Evolutionary conservation across 768 basidiomycete genomes (phyloP), one percentile per base, ranked within the genome.

Genomic region (Melanogaster broomeanus): DNA sequence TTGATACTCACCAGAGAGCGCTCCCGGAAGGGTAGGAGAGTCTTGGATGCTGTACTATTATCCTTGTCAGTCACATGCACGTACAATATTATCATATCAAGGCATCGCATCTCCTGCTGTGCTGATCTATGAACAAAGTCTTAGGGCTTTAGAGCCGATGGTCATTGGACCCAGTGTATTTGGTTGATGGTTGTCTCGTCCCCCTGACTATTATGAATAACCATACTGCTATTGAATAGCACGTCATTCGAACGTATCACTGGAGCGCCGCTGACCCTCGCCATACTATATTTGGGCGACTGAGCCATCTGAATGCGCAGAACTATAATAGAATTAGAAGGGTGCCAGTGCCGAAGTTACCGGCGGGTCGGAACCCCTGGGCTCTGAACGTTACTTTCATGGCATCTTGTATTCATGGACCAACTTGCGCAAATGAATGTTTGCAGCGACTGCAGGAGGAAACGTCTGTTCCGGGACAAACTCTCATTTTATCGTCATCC

Each of bases 1-100:
- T 24, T 56, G 50, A 69, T 62, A 47, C 60, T 52, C 52, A 52
- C 66, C 48, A 54, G 33, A 48, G 50, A 47, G 31, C 39, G 40
- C 25, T 39, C 52, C 54, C 53, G 50, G 60, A 56, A 53, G 52
- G 50, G 58, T 54, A 57, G 50, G 45, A 52, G 55, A 47, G 52
- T 52, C 49, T 61, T 52, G 51, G 45, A 45, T 45, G 44, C 50
- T 66, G 65, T 67, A 62, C 41, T 52, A 58, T 60, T 22, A 51
- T 61, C 31, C 50, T 57, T 59, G 47, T 49, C 50, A 63, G 53
- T 64, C 44, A 41, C 49, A 33, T 45, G 37, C 55, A 49, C 49
- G 3, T 10, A 21, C 34, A 37, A 46, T 38, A 38, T 40, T 37
- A 6, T 48, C 33, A 45, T 58, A 42, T 42, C 45, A 19, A 38